phyloP scores from a whole-genome alignment of 257 asterid species.

The Solanum chaucha region DNA sequence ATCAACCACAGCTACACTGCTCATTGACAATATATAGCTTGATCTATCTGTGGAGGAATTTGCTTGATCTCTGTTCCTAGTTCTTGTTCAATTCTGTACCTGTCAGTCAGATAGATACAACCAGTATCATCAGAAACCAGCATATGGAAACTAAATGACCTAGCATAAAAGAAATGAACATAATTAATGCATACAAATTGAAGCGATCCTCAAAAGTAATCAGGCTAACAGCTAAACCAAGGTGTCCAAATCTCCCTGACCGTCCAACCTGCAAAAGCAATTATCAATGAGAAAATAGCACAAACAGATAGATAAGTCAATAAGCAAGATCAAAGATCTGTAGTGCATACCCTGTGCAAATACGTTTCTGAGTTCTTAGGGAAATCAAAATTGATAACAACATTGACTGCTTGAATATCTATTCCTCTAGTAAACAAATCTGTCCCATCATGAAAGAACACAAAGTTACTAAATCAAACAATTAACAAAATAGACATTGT shows the following conservation, averaged over 20 bases:
- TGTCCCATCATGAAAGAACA: slow-evolving; percentile 16
- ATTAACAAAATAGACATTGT: background rate
- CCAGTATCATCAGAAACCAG: background rate
- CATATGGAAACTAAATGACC: background rate
- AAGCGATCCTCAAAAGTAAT: slow-evolving; percentile 82
- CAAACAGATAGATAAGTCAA: background rate
- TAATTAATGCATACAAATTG: slow-evolving; percentile 45
- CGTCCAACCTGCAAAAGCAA: slow-evolving; percentile 65
- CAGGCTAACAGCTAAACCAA: slow-evolving; percentile 87
- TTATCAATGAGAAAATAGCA: background rate
- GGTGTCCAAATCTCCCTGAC: slow-evolving; percentile 92
- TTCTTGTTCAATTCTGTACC: background rate
- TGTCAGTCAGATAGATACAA: background rate
- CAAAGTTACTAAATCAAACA: background rate
- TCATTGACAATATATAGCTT: background rate
- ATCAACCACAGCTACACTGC: background rate
- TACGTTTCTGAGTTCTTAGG: slow-evolving; percentile 82
- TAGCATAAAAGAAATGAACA: background rate
- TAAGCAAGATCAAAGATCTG: background rate
- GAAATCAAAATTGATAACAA: slow-evolving; percentile 76
- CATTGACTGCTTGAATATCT: slow-evolving; percentile 88
- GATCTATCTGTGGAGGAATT: background rate
- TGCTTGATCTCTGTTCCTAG: background rate
- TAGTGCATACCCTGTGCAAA: slow-evolving; percentile 64
- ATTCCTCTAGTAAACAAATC: slow-evolving; percentile 86